phyloP scores from a whole-genome alignment of 2,329 filamentous ascomycete species.

The Thielaviopsis euricoi region DNA sequence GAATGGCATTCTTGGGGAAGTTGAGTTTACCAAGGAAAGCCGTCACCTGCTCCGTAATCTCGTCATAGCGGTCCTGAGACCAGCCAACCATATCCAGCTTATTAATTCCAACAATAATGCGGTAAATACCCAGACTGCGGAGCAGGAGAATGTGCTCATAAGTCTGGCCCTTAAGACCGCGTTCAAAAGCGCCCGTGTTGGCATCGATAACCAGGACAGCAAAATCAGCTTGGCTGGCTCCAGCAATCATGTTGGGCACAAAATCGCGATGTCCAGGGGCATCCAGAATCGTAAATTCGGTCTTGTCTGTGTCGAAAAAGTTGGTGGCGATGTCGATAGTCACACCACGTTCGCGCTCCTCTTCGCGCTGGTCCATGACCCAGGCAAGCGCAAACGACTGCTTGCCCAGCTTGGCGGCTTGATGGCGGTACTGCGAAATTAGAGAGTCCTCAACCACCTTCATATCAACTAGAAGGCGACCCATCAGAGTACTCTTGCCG shows the following conservation, averaged over 20 bases:
- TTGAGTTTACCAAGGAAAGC: conserved; percentile 70
- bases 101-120: conserved; percentile 81
- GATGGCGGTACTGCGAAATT: conserved; percentile 71
- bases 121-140: conserved; percentile 77
- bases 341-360: conserved; percentile 78
- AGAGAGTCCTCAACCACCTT: conserved; percentile 78
- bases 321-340: conserved; percentile 96
- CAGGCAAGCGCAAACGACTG: conserved; percentile 91
- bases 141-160: conserved; percentile 83
- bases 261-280: conserved; percentile 92
- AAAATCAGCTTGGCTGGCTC: conserved; percentile 89
- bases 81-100: conserved; percentile 82
- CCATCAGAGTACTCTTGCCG: conserved; percentile 96
- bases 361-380: conserved; percentile 84
- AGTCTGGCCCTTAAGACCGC: conserved; percentile 83
- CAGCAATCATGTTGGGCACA: conserved; percentile 97
- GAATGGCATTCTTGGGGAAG: conserved; percentile 66
- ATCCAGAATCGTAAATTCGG: conserved; percentile 84
- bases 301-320: conserved; percentile 77
- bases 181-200: conserved; percentile 79
- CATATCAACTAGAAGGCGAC: conserved; percentile 75
- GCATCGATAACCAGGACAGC: conserved; percentile 89
- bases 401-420: conserved; percentile 84
- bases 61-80: conserved; percentile 67
- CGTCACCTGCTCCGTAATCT: conserved; percentile 69